A percentile compares a stretch with the other conserved stretches of the same genome.
Conservation (phyloP, 495 filamentous ascomycete genomes). For the Copromyces sp. region DNA sequence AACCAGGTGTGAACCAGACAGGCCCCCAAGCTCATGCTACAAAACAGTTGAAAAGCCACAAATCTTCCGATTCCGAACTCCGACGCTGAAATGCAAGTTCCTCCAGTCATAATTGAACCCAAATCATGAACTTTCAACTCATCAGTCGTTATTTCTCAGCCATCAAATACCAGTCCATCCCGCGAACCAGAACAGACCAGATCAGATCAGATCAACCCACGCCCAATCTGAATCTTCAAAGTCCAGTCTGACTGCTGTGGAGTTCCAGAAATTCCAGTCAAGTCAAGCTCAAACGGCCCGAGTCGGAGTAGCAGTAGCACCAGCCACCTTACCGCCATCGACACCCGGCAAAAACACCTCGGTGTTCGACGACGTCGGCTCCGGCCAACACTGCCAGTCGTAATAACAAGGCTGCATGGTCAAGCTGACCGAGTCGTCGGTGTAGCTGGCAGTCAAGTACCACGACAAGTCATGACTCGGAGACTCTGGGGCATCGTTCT, state of each 20-base stretch:
- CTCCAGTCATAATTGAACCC: neutral
- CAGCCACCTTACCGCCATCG: neutral
- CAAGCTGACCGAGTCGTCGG: neutral
- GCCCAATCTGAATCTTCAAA: neutral
- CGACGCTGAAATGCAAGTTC: neutral
- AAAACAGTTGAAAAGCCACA: neutral
- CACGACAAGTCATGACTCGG: neutral
- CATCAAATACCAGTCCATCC: neutral
- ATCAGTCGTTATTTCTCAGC: neutral
- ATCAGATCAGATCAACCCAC: neutral
- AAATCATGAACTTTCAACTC: neutral
- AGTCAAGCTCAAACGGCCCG: neutral
- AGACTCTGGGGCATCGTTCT: neutral
- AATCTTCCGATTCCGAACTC: neutral
- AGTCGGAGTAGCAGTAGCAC: neutral
- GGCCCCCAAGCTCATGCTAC: neutral
- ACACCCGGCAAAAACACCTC: neutral
- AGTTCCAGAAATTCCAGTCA: too few species aligned
- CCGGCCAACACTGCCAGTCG: neutral
- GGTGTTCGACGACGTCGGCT: neutral
- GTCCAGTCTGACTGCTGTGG: too few species aligned
- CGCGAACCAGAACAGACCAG: neutral
- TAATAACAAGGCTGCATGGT: neutral
- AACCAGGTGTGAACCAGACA: neutral
- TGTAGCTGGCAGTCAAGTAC: neutral